phyloP scores from a whole-genome alignment of 2,329 filamentous ascomycete genomes.

The Tolypocladium album region DNA sequence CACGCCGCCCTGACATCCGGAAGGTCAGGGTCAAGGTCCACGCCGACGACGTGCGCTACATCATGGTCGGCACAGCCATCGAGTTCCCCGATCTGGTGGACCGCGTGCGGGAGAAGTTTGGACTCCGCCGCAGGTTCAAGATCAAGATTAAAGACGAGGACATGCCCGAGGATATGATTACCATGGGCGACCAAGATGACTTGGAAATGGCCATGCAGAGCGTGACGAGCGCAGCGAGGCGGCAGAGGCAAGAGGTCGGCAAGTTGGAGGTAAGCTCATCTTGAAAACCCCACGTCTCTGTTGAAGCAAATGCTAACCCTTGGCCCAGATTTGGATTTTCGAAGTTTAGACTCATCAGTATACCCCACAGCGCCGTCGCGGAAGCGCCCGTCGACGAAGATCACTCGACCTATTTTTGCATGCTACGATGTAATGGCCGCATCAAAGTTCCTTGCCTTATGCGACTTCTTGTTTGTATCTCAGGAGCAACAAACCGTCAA shows the following conservation, averaged over 20 bases:
- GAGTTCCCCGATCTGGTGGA: slow-evolving; percentile 70
- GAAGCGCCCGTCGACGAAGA: not conserved
- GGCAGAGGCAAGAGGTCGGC: slow-evolving; percentile 69
- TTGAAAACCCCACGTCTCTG: not conserved
- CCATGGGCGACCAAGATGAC: slow-evolving; percentile 93
- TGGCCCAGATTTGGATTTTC: slow-evolving; percentile 37
- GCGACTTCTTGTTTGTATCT: not conserved
- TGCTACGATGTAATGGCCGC: slow-evolving; percentile 10
- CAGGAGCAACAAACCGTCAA: not conserved
- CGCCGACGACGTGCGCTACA: slow-evolving; percentile 80
- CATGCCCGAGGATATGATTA: slow-evolving; percentile 76
- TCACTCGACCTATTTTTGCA: slow-evolving; percentile 1
- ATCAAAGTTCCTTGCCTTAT: not conserved
- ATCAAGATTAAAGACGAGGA: slow-evolving; percentile 83
- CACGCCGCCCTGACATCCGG: slow-evolving; percentile 54
- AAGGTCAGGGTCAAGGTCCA: slow-evolving; percentile 91
- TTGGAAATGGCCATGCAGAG: slow-evolving; percentile 74
- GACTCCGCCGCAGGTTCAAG: slow-evolving; percentile 66
- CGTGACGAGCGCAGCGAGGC: slow-evolving; percentile 57
- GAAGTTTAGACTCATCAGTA: slow-evolving; percentile 19
- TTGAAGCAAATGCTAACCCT: slow-evolving; percentile 12
- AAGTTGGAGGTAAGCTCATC: slow-evolving; percentile 81
- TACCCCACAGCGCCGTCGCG: slow-evolving; percentile 12
- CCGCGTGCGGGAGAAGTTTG: slow-evolving; percentile 80
- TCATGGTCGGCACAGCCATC: slow-evolving; percentile 67